Conservation (phyloP, 2,329 filamentous ascomycete species). For the Pochonia chlamydosporia region DNA sequence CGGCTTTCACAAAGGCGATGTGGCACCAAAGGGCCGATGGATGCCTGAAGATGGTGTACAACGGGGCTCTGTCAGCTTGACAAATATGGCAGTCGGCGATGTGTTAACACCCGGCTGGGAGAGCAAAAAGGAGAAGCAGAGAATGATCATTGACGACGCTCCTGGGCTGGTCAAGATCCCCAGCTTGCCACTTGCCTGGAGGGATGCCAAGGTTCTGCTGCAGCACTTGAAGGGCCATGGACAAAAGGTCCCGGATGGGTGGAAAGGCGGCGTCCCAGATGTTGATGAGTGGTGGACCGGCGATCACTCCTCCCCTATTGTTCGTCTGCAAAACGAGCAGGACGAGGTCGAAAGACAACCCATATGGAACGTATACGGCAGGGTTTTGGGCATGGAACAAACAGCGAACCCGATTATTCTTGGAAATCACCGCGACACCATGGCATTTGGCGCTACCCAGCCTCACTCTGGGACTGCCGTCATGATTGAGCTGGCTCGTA, state of each 20-base stretch:
- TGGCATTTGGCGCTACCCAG: conserved; percentile 82
- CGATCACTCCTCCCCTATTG: conserved; percentile 64
- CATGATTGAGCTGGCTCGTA: conserved; percentile 80
- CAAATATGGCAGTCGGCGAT: conserved; percentile 81
- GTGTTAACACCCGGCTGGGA: conserved; percentile 87
- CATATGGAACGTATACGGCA: conserved; percentile 88
- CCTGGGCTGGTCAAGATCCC: conserved; percentile 75
- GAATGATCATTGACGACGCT: conserved; percentile 64
- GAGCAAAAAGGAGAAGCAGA: conserved; percentile 58
- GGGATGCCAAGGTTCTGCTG: conserved; percentile 76
- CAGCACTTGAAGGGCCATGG: conserved; percentile 72
- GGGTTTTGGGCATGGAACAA: conserved; percentile 80
- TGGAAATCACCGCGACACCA: conserved; percentile 89
- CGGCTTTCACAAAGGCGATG: conserved; percentile 67
- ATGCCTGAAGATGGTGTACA: conserved; percentile 81
- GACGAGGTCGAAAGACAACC: conserved; percentile 76
- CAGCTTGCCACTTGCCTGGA: conserved; percentile 83
- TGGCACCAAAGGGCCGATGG: conserved; percentile 71
- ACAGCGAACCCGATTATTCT: conserved; percentile 78
- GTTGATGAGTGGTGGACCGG: conserved; percentile 82
- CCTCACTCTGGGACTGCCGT: conserved; percentile 86
- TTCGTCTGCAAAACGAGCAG: conserved; percentile 80
- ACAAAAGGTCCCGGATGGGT: conserved; percentile 58
- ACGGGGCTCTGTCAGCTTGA: conserved; percentile 72
- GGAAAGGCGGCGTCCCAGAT: conserved; percentile 72